Base-by-base conservation (phyloP, 129 eudicot species). In the Flaveria robusta region DNA sequence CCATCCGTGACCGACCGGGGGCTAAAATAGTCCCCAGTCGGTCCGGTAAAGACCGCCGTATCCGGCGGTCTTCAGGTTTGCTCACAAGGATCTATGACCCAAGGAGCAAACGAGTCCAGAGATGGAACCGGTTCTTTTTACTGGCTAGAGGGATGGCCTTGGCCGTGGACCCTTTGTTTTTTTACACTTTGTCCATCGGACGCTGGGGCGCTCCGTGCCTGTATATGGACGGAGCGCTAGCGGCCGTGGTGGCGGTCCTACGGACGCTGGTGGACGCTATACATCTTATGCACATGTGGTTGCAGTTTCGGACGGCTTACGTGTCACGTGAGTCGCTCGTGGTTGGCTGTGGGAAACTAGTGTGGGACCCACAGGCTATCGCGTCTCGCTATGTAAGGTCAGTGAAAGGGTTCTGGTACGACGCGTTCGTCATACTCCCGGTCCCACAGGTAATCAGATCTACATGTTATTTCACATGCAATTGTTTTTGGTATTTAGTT, bases 341-440 rank as follows among this genome's bases (percentile, higher is more conserved):
- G 60, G 88, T 94, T 37, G 98, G 98, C 0, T 91, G 98, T 66
- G 98, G 98, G 75, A 94, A 94, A 64, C 97, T 94, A n/a, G 98
- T 94, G 82, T 94, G 98, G 98, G 98, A 94, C 68, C 80, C 91
- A 37, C 87, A 81, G 20, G 81, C 91, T 31, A 81, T 94, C 43
- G 89, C 98, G 0, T 66, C 86, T 1, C 98, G 89, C 60, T 94
- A 94, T 70, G 78, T 94, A 7, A 56, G 96, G 15, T 94, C 98
- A 14, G 15, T 94, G 4, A 91, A 86, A 76, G 96, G 98, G 11
- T 94, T 94, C 58, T 94, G 97, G 98, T 91, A 86, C 73, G 98
- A 94, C 52, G 88, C 80, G 11, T 89, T 85, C 66, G 98, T 94
- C 68, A 91, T 94, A 15, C 97, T 94, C 19, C 98, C 98, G 27